phyloP scores from a whole-genome alignment of 345 rosid species.

The Trapa bicornis region DNA sequence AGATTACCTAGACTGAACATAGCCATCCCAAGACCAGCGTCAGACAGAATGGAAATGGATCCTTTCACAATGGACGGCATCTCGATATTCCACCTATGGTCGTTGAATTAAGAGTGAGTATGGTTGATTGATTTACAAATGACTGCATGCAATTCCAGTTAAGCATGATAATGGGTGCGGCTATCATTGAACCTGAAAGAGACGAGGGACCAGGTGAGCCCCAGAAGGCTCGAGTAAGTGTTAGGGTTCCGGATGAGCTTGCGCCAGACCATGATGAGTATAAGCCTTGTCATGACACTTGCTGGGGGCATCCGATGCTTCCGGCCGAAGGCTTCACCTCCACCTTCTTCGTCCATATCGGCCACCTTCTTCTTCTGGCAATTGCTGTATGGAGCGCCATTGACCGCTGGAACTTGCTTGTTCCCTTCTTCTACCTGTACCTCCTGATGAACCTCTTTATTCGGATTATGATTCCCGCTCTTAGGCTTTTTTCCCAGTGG shows the following conservation, averaged over 20 bases:
- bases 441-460: constrained; percentile 25
- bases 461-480: constrained; percentile 3
- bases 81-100: constrained; percentile 50
- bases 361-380: constrained; percentile 26
- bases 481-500: constrained; percentile 25
- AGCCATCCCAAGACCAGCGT: constrained; percentile 83
- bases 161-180: too few relatives aligned
- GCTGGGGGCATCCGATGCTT: constrained; percentile 64
- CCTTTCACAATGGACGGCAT: constrained; percentile 63
- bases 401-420: constrained; percentile 22
- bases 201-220: constrained; percentile 58
- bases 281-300: constrained; percentile 59
- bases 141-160: background rate
- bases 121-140: background rate
- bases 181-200: constrained; percentile 29
- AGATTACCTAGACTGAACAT: constrained; percentile 69
- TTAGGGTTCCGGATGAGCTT: constrained; percentile 67
- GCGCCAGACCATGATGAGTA: constrained; percentile 69
- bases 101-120: background rate
- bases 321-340: constrained; percentile 17
- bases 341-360: constrained; percentile 27
- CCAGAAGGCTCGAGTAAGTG: constrained; percentile 58
- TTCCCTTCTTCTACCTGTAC: constrained; percentile 30
- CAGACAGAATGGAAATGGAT: constrained; percentile 59
- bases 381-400: constrained; percentile 30